Base-by-base conservation (phyloP, 345 rosid species). In the Iberis pinnata region DNA sequence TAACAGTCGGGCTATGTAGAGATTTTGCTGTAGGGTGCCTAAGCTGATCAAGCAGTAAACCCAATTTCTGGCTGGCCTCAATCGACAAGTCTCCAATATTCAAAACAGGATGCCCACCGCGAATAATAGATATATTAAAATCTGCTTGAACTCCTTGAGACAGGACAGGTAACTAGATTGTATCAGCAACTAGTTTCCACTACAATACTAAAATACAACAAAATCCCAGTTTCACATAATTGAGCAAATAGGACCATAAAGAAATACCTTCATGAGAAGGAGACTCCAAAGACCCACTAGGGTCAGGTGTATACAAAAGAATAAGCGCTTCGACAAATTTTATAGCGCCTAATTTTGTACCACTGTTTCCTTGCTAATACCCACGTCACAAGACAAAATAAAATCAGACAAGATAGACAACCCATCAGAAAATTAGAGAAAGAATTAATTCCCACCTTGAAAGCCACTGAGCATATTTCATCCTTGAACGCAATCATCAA, bases 261-360 rank as follows among this genome's bases (percentile, higher is more conserved):
- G 18, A 8, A 49, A 52, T 78, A 92, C 96, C 95, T 74, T 75
- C 82, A 65, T 55, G 74, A 18, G 76, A 35, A 50, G 88, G 73
- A 53, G 88, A 82, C 58, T 80, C 82, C 9, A 18, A 36, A 44
- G 88, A 57, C 45, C 82, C 80, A 56, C 65, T 73, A 49, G 97
- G 94, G 65, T 82, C 88, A 20, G 89, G 90, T 22, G 96, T 84
- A 63, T 88, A 83, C 51, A 88, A 81, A 69, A 88, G 79, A 73
- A 92, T 76, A 67, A 92, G 81, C 53, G 86, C 80, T 78, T 88
- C 88, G 13, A 88, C 90, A 77, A 85, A 88, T 71, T 85, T 88
- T 78, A 88, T 53, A 9, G 98, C 82, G 18, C 79, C 67, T 75
- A 88, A 68, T 65, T 77, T 81, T 50, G 76, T 76, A 50, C 97